These are phyloP conservation scores for Pythium myriotylum DNA, from an alignment of 352 stramenopile species.

Conservation along the genomic window DNA sequence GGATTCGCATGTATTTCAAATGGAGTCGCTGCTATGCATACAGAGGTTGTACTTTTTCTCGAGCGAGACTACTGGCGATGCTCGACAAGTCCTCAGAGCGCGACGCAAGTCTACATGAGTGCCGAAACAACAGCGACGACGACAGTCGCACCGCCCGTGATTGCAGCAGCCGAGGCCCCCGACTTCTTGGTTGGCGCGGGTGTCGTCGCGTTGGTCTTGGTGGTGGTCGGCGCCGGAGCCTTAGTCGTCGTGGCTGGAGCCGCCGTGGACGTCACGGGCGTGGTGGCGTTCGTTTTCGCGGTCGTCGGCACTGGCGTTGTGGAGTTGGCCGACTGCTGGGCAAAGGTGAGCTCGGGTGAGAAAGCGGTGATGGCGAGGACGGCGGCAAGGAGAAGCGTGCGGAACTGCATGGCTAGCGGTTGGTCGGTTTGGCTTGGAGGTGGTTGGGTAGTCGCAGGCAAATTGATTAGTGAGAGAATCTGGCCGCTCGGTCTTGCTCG, in stretches of 20 bases:
- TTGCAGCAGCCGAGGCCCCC: background rate
- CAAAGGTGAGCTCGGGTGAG: background rate
- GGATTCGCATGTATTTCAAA: too few relatives aligned
- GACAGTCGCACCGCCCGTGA: background rate
- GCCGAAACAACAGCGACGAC: background rate
- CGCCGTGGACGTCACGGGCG: background rate
- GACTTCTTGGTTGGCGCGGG: constrained; percentile 8
- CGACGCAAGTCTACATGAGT: too few relatives aligned
- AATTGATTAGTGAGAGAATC: background rate
- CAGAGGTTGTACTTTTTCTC: too few relatives aligned
- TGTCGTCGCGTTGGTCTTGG: background rate
- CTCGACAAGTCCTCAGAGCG: too few relatives aligned
- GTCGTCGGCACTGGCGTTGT: too few relatives aligned
- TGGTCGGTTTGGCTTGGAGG: too few relatives aligned
- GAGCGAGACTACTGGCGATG: too few relatives aligned
- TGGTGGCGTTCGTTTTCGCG: background rate
- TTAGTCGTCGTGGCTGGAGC: background rate
- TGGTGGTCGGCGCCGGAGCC: background rate
- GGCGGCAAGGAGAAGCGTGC: background rate
- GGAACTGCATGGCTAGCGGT: background rate
- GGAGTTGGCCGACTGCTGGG: too few relatives aligned
- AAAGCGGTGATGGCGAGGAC: background rate
- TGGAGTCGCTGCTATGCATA: too few relatives aligned
- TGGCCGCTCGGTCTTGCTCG: too few relatives aligned
- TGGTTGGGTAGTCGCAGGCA: background rate